These are phyloP conservation scores for Orbilia blumenaviensis DNA, from an alignment of 2,329 filamentous ascomycete species.

Conservation along the genomic window DNA sequence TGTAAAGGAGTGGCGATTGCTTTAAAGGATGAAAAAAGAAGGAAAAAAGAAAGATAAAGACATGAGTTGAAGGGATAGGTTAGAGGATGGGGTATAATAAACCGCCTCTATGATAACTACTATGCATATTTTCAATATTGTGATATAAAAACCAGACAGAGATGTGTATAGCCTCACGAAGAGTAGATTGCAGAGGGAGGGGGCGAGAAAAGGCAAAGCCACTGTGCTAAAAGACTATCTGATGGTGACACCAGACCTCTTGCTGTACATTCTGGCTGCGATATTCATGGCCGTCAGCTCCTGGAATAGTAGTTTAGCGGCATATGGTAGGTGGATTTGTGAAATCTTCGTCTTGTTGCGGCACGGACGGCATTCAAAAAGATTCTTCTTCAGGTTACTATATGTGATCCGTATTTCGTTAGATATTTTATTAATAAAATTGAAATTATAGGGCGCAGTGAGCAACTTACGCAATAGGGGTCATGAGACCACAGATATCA, in stretches of 20 bases:
- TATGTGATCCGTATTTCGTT: constrained; percentile 57
- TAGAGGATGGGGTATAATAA: not conserved
- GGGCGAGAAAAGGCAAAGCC: not conserved
- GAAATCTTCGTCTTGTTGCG: constrained; percentile 99
- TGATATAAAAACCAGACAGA: not conserved
- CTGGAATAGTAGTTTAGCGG: constrained; percentile 97
- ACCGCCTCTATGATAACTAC: not conserved
- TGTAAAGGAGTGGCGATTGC: too few species aligned
- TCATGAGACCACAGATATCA: constrained; percentile 99
- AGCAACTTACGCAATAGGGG: constrained; percentile 88
- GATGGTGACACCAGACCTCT: constrained; percentile 77
- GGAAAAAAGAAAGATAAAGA: not conserved
- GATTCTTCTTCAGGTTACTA: constrained; percentile 91
- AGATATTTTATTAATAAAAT: constrained; percentile 31
- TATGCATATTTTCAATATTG: not conserved
- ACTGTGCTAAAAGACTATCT: constrained; percentile 64
- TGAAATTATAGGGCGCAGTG: constrained; percentile 55
- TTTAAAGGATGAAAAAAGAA: too few species aligned
- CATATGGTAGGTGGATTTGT: constrained; percentile 96
- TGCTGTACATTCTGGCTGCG: constrained; percentile 94
- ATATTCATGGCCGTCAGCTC: constrained; percentile 99
- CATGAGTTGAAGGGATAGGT: not conserved
- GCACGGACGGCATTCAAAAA: constrained; percentile 95
- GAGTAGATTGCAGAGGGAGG: not conserved
- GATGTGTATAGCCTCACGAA: not conserved